Base-by-base conservation (phyloP, 306 rosid genomes). In the Gastrolobium villosum region DNA sequence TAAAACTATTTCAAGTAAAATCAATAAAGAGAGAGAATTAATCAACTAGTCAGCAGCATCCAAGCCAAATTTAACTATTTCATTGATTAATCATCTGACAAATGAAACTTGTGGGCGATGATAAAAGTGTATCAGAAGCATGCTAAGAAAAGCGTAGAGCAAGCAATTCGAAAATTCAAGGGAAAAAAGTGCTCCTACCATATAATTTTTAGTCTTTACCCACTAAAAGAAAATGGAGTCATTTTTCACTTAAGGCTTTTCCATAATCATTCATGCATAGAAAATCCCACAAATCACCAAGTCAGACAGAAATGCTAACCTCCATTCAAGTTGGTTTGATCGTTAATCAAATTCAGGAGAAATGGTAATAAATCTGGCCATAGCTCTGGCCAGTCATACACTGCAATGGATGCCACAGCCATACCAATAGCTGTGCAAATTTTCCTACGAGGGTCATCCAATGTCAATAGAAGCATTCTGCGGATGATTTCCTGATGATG, bases 371-470 rank as follows among this genome's bases (percentile, higher is more conserved):
- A 87, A 74, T 92, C 98, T 31, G 99, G 90, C 99, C 99, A 95
- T 67, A 75, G 83, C 80, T 92, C 98, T 10, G 99, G 99, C 98
- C 98, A 95, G 81, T 95, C 99, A 86, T 92, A 81, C 66, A 73
- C 81, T 26, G 99, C 97, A 72, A 95, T 87, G 54, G 99, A 87
- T 55, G 99, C 97, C 82, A 95, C 90, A 75, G 94, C 98, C 99
- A 95, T 89, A 81, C 99, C 90, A 73, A 92, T 74, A 76, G 99
- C 98, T 4, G 97, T 95, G 85, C 99, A 91, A 45, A 95, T 89
- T 88, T 94, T 95, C 81, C 89, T 85, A 76, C 91, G 93, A 76
- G 97, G 81, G 63, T 92, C 99, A 84, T 92, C 98, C 85, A 95
- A 87, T 68, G 98, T 78, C 70, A 86, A 71, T 45, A 95, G 56